A percentile compares a stretch with the other conserved stretches of the same genome.
Conservation (phyloP, 1,284 basidiomycete genomes). For the Sporisorium scitamineum region DNA sequence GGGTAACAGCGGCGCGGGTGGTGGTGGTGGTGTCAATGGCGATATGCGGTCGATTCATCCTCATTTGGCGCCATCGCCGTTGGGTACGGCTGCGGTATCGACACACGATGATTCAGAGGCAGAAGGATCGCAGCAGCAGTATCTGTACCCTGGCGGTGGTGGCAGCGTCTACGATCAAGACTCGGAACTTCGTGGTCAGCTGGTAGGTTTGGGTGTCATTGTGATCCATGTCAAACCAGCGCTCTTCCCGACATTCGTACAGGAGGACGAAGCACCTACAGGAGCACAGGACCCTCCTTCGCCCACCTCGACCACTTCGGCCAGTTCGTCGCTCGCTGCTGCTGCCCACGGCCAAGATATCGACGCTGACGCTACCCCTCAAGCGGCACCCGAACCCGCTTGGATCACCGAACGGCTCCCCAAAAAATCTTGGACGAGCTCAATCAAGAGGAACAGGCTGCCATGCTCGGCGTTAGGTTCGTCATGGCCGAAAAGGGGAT, state of each 20-base stretch:
- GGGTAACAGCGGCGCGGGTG: neutral
- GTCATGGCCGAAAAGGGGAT: conserved; percentile 63
- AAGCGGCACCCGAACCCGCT: conserved; percentile 1
- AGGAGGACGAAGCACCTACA: conserved; percentile 1
- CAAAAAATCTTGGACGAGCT: conserved; percentile 59
- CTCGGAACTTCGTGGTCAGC: conserved; percentile 38
- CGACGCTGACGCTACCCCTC: neutral
- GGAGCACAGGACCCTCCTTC: neutral
- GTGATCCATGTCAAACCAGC: conserved; percentile 65
- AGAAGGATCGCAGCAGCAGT: neutral
- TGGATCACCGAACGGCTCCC: conserved; percentile 53
- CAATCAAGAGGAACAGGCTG: conserved; percentile 31
- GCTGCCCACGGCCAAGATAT: conserved; percentile 9
- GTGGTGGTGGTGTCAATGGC: conserved; percentile 9
- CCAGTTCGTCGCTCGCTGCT: conserved; percentile 6
- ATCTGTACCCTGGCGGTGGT: neutral
- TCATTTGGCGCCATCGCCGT: conserved; percentile 36
- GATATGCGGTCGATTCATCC: conserved; percentile 17
- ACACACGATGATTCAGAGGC: conserved; percentile 18
- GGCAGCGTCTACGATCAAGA: conserved; percentile 52
- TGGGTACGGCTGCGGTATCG: conserved; percentile 39
- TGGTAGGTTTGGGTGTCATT: conserved; percentile 53
- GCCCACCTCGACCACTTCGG: conserved; percentile 13
- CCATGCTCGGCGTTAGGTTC: conserved; percentile 56
- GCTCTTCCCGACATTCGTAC: conserved; percentile 54